Evolutionary conservation across 768 basidiomycete genomes (phyloP).

Genomic region (Stropharia rugosoannulata): DNA sequence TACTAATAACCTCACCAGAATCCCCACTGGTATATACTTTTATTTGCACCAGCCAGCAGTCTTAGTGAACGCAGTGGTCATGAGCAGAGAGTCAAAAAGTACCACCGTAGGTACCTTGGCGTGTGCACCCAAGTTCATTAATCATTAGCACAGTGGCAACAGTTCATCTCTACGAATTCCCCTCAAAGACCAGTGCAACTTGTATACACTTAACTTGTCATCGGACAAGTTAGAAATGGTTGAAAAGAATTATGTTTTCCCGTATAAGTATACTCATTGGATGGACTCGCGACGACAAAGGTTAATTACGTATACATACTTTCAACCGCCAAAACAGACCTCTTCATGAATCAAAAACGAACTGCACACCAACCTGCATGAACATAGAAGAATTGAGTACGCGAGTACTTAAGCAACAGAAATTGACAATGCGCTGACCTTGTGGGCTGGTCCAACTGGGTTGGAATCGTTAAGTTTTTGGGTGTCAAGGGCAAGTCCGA

Average conservation of each 20-base stretch:
- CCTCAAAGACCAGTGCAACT: too few species aligned
- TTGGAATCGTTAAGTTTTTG: constrained; percentile 80
- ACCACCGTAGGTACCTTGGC: too few species aligned
- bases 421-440: constrained; percentile 38
- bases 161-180: too few species aligned
- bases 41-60: neutral
- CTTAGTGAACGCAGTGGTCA: too few species aligned
- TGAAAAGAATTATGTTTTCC: neutral
- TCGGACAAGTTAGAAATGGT: too few species aligned
- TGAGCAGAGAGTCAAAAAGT: too few species aligned
- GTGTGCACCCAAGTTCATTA: too few species aligned
- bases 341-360: constrained; percentile 70
- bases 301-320: constrained; percentile 29
- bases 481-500: constrained; percentile 95
- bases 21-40: too few species aligned
- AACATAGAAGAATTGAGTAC: neutral
- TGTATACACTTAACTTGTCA: too few species aligned
- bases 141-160: too few species aligned
- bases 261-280: too few species aligned
- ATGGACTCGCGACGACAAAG: neutral
- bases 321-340: constrained; percentile 32
- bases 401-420: neutral
- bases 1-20: too few species aligned
- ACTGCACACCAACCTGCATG: constrained; percentile 63
- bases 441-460: constrained; percentile 71